These are phyloP conservation scores for Adansonia gregorii DNA, from an alignment of 441 rosid genomes.

Conservation along the genomic window DNA sequence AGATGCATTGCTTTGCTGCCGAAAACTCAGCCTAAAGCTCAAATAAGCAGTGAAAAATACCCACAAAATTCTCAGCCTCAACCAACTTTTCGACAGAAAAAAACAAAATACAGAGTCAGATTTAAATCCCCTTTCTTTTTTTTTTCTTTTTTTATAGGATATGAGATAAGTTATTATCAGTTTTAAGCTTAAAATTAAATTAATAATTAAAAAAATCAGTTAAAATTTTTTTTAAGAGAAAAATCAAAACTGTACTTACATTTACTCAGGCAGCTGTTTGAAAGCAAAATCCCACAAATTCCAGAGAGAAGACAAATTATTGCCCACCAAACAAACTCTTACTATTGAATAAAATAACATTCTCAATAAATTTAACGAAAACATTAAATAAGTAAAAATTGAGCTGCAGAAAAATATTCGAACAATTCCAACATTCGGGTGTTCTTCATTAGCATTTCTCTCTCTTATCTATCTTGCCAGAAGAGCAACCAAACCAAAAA, in stretches of 20 bases:
- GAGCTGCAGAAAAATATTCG: not conserved
- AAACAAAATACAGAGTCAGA: not conserved
- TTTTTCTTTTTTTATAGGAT: too few species aligned
- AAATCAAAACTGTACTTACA: slow-evolving; percentile 26
- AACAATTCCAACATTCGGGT: not conserved
- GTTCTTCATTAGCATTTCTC: not conserved
- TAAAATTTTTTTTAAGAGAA: not conserved
- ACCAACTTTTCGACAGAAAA: not conserved
- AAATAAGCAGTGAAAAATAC: not conserved
- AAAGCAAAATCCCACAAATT: slow-evolving; percentile 21
- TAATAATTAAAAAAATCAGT: not conserved
- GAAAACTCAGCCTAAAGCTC: not conserved
- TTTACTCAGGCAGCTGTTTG: not conserved
- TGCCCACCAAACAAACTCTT: slow-evolving; percentile 37
- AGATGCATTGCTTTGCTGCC: not conserved
- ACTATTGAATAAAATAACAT: not conserved
- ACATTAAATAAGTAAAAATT: too few species aligned
- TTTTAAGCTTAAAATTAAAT: not conserved
- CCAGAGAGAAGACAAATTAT: slow-evolving; percentile 24
- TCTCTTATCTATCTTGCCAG: not conserved
- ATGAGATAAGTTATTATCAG: too few species aligned
- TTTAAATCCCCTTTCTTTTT: not conserved
- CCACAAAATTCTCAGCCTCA: not conserved
- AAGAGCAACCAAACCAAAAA: not conserved
- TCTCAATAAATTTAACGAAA: not conserved